Conservation (phyloP, 352 stramenopile genomes). For the Pythium vanterpoolii region DNA sequence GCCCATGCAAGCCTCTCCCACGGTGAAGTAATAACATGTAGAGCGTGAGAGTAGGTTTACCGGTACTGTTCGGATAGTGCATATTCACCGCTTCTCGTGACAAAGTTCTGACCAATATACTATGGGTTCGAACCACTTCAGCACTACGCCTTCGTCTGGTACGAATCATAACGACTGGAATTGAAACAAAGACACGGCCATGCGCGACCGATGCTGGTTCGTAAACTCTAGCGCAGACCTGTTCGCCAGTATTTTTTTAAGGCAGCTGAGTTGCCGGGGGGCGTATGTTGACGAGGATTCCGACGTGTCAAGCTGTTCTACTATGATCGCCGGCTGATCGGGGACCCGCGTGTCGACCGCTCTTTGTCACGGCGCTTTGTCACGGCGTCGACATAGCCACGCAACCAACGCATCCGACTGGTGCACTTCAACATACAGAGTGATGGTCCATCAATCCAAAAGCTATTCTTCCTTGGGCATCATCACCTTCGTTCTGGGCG, state of each 20-base stretch:
- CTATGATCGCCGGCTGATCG: background rate
- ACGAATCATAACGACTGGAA: background rate
- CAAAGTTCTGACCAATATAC: no score
- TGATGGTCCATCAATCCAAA: slow-evolving; percentile 5
- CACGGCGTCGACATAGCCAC: slow-evolving; percentile 19
- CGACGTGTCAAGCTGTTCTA: background rate
- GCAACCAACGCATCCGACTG: slow-evolving; percentile 10
- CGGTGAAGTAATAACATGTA: no score
- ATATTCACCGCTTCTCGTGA: no score
- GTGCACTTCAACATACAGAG: slow-evolving; percentile 25
- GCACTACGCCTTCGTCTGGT: no score
- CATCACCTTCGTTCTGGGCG: background rate
- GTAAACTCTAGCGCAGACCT: no score
- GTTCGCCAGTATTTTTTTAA: no score
- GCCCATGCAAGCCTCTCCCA: no score
- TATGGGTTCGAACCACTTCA: no score
- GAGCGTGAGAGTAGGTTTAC: no score
- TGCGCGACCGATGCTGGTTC: background rate
- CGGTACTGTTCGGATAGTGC: no score
- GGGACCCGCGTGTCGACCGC: slow-evolving; percentile 13
- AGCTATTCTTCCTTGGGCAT: slow-evolving; percentile 11
- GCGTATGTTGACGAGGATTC: background rate
- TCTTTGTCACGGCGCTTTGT: slow-evolving; percentile 33
- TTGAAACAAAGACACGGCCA: background rate
- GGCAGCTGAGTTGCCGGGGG: no score